phyloP scores from a whole-genome alignment of 495 filamentous ascomycete genomes.

The Aspergillus leporis region DNA sequence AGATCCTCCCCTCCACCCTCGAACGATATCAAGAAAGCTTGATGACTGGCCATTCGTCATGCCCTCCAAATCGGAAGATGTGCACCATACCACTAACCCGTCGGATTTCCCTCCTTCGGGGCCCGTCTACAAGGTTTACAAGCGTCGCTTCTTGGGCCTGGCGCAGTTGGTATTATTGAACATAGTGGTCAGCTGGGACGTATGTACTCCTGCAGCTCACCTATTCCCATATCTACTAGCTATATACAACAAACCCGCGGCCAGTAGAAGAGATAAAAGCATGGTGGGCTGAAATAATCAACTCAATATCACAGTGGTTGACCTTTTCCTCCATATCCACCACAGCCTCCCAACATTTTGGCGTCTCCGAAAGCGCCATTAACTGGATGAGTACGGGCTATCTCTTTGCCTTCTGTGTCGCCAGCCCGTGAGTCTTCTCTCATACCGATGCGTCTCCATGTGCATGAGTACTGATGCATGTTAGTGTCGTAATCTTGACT shows the following conservation, averaged over 20 bases:
- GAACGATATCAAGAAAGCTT: not conserved
- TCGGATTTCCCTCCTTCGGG: constrained; percentile 23
- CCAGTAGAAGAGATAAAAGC: not conserved
- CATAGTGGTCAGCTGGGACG: constrained; percentile 92
- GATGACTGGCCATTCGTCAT: not conserved
- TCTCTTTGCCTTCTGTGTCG: constrained; percentile 76
- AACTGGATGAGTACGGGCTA: constrained; percentile 92
- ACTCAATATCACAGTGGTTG: constrained; percentile 65
- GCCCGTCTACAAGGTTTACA: constrained; percentile 74
- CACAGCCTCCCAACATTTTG: constrained; percentile 74
- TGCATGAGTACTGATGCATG: not conserved
- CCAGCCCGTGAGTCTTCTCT: constrained; percentile 60
- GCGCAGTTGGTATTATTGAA: constrained; percentile 83
- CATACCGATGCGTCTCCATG: not conserved
- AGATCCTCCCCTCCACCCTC: not conserved
- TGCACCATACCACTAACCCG: not conserved
- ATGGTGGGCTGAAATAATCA: constrained; percentile 11
- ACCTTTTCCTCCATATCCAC: constrained; percentile 86
- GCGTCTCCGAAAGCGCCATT: constrained; percentile 70
- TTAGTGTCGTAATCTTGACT: constrained; percentile 67
- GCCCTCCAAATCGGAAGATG: constrained; percentile 1
- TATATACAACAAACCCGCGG: not conserved
- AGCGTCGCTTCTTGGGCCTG: constrained; percentile 86
- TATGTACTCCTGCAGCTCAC: constrained; percentile 47
- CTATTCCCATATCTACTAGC: not conserved